Evolutionary conservation across 768 basidiomycete species (phyloP).

Genomic region (Russula ochroleuca): DNA sequence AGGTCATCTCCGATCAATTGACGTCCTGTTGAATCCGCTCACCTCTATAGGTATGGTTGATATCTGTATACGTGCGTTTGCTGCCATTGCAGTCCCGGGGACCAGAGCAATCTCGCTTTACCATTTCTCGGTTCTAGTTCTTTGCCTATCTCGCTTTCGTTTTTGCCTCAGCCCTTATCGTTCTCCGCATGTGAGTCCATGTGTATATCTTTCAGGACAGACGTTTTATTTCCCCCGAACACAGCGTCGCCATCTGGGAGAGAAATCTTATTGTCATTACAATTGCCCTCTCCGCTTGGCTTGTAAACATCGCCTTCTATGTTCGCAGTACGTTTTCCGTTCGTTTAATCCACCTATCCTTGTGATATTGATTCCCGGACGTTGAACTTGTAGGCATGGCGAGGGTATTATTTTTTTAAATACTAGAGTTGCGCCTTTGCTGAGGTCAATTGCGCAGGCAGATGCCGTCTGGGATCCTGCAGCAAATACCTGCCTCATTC

Average conservation of each 20-base stretch:
- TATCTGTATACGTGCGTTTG: constrained; percentile 14
- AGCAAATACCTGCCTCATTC: not conserved
- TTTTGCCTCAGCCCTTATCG: constrained; percentile 21
- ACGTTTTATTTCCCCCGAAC: not conserved
- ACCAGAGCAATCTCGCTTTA: not conserved
- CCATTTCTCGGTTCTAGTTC: not conserved
- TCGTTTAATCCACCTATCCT: not conserved
- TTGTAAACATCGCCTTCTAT: constrained; percentile 10
- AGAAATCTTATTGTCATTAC: not conserved
- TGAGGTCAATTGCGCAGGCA: constrained; percentile 6
- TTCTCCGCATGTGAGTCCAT: constrained; percentile 22
- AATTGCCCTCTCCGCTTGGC: constrained; percentile 15
- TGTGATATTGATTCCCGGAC: not conserved
- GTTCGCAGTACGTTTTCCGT: constrained; percentile 17
- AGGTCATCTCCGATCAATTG: not conserved
- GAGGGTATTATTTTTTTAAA: constrained; percentile 1
- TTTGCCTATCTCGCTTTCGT: constrained; percentile 23
- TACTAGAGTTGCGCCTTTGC: not conserved
- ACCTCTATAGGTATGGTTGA: constrained; percentile 4
- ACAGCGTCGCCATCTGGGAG: constrained; percentile 24
- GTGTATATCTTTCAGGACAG: not conserved
- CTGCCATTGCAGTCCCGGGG: not conserved
- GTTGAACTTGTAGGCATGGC: not conserved
- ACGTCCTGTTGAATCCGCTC: not conserved
- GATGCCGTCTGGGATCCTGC: not conserved